Evolutionary conservation across 2,329 filamentous ascomycete genomes (phyloP).

Genomic region (Lecanoromycetidae sp.): DNA sequence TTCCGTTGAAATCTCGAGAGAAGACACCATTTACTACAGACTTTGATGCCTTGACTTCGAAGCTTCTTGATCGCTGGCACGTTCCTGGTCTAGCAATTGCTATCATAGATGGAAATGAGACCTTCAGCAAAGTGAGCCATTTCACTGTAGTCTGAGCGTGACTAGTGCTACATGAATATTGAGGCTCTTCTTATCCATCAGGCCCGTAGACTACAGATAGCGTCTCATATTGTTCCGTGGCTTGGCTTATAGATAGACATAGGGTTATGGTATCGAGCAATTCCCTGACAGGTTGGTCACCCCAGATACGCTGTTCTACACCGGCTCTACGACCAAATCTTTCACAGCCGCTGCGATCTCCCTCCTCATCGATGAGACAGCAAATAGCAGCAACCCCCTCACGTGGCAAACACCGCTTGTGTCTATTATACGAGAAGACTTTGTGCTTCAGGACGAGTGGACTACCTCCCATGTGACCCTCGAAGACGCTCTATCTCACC

Average conservation of each 20-base stretch:
- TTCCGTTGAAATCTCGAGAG: not conserved
- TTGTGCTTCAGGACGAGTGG: slow-evolving; percentile 22
- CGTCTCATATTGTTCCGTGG: not conserved
- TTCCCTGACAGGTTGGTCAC: slow-evolving; percentile 22
- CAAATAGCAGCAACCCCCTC: slow-evolving; percentile 22
- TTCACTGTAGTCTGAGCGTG: not conserved
- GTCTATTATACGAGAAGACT: slow-evolving; percentile 26
- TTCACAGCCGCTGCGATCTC: slow-evolving; percentile 41
- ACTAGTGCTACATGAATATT: not conserved
- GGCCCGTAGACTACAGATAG: not conserved
- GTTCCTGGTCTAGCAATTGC: slow-evolving; percentile 24
- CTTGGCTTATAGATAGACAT: not conserved
- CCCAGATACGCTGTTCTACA: slow-evolving; percentile 36
- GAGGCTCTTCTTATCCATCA: not conserved
- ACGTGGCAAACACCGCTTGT: slow-evolving; percentile 28
- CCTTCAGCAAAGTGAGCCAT: slow-evolving; percentile 21
- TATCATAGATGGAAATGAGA: slow-evolving; percentile 21
- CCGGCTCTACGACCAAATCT: slow-evolving; percentile 46
- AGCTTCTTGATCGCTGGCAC: slow-evolving; percentile 23
- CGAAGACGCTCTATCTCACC: slow-evolving; percentile 25
- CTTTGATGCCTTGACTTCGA: slow-evolving; percentile 16
- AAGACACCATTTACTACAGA: not conserved
- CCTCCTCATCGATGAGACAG: slow-evolving; percentile 26
- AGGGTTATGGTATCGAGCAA: slow-evolving; percentile 24
- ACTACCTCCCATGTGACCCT: slow-evolving; percentile 23